Evolutionary conservation across 192 early-diverging fungal species (phyloP), one percentile per base, ranked within the genome.

Genomic region (Coemansia sp.): DNA sequence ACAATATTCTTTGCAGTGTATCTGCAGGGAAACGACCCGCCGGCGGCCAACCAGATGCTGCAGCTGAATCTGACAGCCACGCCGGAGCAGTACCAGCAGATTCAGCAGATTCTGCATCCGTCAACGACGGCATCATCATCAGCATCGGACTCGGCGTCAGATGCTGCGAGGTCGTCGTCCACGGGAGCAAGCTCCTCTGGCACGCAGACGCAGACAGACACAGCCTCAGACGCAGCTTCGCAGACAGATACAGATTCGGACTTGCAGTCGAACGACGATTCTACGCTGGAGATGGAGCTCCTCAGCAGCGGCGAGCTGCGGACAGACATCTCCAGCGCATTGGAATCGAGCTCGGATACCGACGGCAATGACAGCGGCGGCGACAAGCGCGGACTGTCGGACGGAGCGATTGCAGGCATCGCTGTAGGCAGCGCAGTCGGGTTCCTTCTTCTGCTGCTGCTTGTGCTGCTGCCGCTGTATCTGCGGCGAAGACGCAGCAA

Each of bases 21-120:
- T 43, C 67, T 81, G 50, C 78, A 72, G 43, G 78, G 78, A 37
- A 81, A 81, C 64, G 73, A 75, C 38, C 73, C 74, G 11, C 74
- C 74, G 8, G 43, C 78, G 0, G 65, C 64, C 9, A 64, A 44
- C 53, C 49, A 42, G 12, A 81, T 81, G 78, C 73, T 81, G 70
- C 48, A 48, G 32, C 64, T 81, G 56, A 57, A 64, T 66, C 70
- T 81, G 56, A 76, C 73, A 1, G 78, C 78, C 2, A 75, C 78
- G 41, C 67, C 69, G 7, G 59, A 62, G 47, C 73, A 81, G 70
- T 81, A 81, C 40, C 42, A 26, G 15, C 45, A 67, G n/a, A 81
- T 81, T 16, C 66, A 72, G 67, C 16, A 49, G 18, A 64, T 69
- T 16, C 69, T 81, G 41, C 73, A 81, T 38, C 7, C 62, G 39